A percentile compares a stretch with the other conserved stretches of the same genome.
These are phyloP conservation scores for Epichloe bromicola DNA, from an alignment of 2,329 filamentous ascomycete genomes.

Conservation along the genomic window DNA sequence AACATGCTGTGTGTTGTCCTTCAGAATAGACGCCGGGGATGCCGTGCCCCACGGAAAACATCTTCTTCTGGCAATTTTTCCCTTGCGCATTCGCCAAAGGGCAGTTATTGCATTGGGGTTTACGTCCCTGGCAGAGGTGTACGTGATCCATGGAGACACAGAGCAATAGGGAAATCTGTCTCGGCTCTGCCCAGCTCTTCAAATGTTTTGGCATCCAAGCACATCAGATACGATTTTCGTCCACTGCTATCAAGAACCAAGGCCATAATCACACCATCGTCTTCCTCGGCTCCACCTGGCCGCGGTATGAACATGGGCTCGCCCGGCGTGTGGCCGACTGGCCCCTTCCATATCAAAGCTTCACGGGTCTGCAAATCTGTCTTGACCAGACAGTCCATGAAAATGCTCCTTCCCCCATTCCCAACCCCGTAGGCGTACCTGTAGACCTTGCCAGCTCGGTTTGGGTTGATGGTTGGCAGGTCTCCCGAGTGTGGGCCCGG, in stretches of 20 bases:
- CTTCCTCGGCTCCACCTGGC: conserved; percentile 34
- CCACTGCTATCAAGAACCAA: conserved; percentile 51
- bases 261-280: conserved; percentile 48
- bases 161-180: conserved; percentile 42
- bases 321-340: conserved; percentile 49
- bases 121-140: background rate
- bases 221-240: conserved; percentile 50
- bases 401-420: conserved; percentile 45
- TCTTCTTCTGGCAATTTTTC: too few relatives aligned
- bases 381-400: conserved; percentile 52
- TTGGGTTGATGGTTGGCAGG: conserved; percentile 52
- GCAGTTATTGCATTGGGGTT: too few relatives aligned
- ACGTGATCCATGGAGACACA: conserved; percentile 55
- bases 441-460: conserved; percentile 35
- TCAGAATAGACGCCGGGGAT: too few relatives aligned
- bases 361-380: conserved; percentile 44
- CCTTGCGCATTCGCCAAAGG: too few relatives aligned
- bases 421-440: conserved; percentile 48
- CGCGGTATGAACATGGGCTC: conserved; percentile 54
- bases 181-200: conserved; percentile 51
- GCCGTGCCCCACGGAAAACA: too few relatives aligned
- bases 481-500: conserved; percentile 44
- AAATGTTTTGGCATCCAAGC: conserved; percentile 50
- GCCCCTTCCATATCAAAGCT: conserved; percentile 42
- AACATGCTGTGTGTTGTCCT: too few relatives aligned